A percentile compares a stretch with the other conserved stretches of the same genome.
Conservation (phyloP, 768 basidiomycete species). For the Dictyophora rubrovolvata region DNA sequence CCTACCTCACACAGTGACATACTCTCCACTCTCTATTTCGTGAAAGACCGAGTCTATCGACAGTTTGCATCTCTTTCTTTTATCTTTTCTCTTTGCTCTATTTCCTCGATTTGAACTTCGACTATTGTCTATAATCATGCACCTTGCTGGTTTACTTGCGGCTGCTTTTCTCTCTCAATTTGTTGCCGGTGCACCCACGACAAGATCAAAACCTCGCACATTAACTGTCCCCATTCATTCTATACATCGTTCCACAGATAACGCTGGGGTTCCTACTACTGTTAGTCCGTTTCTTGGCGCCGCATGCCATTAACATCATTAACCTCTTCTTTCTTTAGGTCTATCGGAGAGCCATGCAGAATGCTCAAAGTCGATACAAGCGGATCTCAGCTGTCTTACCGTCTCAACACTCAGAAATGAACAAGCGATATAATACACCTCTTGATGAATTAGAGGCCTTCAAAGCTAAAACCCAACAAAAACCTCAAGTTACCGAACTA, state of each 20-base stretch:
- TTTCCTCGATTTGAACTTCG: too few relatives aligned
- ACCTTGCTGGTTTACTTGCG: constrained; percentile 41
- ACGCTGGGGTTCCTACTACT: constrained; percentile 22
- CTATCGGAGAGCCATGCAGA: too few relatives aligned
- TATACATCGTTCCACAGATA: constrained; percentile 13
- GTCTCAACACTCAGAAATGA: not conserved
- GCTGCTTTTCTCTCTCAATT: constrained; percentile 28
- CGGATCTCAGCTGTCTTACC: constrained; percentile 30
- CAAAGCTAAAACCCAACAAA: not conserved
- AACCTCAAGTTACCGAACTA: not conserved
- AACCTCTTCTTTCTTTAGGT: too few relatives aligned
- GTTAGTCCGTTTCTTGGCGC: too few relatives aligned
- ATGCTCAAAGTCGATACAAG: too few relatives aligned
- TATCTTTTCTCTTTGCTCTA: too few relatives aligned
- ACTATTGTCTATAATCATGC: constrained; percentile 32
- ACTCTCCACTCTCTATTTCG: too few relatives aligned
- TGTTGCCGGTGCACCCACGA: constrained; percentile 30
- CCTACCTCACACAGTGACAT: too few relatives aligned
- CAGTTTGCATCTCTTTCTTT: too few relatives aligned
- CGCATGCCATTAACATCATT: too few relatives aligned
- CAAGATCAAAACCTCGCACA: constrained; percentile 22
- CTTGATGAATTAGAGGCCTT: not conserved
- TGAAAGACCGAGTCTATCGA: too few relatives aligned
- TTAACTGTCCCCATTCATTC: constrained; percentile 35
- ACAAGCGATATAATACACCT: not conserved